phyloP scores from a whole-genome alignment of 179 eudicot species.

The Vitellaria paradoxa region DNA sequence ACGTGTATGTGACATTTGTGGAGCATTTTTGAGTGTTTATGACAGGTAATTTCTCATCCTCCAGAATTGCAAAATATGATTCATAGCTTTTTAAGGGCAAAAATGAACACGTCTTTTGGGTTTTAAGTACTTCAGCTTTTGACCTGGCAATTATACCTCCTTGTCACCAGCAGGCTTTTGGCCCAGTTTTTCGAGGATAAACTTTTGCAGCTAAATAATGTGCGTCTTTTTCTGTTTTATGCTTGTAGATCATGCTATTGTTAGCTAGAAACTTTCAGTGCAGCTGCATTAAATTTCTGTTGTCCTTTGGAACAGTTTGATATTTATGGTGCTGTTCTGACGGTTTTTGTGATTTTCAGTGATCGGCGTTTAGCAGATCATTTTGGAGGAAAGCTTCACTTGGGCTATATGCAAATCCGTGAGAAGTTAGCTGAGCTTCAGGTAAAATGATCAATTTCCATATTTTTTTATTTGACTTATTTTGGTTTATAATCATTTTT shows the following conservation, averaged over 20 bases:
- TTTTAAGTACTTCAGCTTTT: conserved; percentile 69
- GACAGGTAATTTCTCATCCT: conserved; percentile 62
- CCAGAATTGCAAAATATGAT: background rate
- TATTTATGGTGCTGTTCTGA: conserved; percentile 18
- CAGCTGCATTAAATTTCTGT: background rate
- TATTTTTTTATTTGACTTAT: background rate
- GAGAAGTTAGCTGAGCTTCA: conserved; percentile 91
- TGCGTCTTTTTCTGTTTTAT: conserved; percentile 74
- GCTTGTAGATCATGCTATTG: conserved; percentile 62
- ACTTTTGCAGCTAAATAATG: conserved; percentile 91
- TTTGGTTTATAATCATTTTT: background rate
- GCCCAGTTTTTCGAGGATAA: conserved; percentile 97
- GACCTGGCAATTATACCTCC: conserved; percentile 93
- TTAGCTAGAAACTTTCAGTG: conserved; percentile 42
- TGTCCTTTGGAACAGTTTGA: conserved; percentile 3
- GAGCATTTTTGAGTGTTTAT: conserved; percentile 97
- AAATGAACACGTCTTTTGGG: conserved; percentile 45
- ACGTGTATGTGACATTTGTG: conserved; percentile 99
- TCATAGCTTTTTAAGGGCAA: conserved; percentile 31
- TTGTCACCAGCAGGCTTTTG: conserved; percentile 98
- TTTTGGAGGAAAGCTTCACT: conserved; percentile 98
- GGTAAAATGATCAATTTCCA: conserved; percentile 35
- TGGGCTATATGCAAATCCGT: conserved; percentile 99
- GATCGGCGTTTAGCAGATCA: conserved; percentile 99
- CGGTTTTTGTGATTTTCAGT: conserved; percentile 50